Percentiles rank a stretch among this genome's conserved stretches.
Evolutionary conservation across 768 basidiomycete species (phyloP).

Genomic region (Leccinum longicurvipes): DNA sequence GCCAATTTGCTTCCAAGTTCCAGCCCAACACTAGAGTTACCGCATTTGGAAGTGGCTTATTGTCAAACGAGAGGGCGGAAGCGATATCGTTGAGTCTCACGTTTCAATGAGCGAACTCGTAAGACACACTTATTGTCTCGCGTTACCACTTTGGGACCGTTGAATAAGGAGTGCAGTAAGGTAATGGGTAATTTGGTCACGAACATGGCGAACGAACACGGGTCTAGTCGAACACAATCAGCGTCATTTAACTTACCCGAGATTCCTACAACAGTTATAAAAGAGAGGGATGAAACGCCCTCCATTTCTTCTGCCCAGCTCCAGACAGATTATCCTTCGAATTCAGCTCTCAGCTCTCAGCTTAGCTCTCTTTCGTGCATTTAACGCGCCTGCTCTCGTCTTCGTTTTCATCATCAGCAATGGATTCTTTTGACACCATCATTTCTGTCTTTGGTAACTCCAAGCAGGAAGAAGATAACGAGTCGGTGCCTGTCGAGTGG

Average conservation of each 20-base stretch:
- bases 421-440: slow-evolving; percentile 23
- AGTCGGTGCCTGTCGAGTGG: slow-evolving; percentile 16
- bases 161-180: background rate
- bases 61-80: slow-evolving; percentile 10
- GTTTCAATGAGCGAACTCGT: background rate
- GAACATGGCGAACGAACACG: background rate
- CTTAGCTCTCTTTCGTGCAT: background rate
- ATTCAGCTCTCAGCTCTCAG: background rate
- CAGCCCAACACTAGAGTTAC: slow-evolving; percentile 18
- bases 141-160: slow-evolving; percentile 3
- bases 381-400: background rate
- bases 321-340: slow-evolving; percentile 5
- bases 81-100: slow-evolving; percentile 7
- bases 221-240: background rate
- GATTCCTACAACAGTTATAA: slow-evolving; percentile 15
- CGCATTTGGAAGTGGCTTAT: slow-evolving; percentile 17
- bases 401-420: slow-evolving; percentile 4
- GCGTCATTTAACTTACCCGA: background rate
- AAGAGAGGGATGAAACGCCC: slow-evolving; percentile 3
- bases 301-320: slow-evolving; percentile 2
- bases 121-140: slow-evolving; percentile 21
- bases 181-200: background rate
- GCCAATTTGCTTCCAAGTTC: background rate
- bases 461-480: slow-evolving; percentile 2
- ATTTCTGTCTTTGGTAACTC: slow-evolving; percentile 14